phyloP scores from a whole-genome alignment of 2,329 filamentous ascomycete species.

The Orbilia blumenaviensis region DNA sequence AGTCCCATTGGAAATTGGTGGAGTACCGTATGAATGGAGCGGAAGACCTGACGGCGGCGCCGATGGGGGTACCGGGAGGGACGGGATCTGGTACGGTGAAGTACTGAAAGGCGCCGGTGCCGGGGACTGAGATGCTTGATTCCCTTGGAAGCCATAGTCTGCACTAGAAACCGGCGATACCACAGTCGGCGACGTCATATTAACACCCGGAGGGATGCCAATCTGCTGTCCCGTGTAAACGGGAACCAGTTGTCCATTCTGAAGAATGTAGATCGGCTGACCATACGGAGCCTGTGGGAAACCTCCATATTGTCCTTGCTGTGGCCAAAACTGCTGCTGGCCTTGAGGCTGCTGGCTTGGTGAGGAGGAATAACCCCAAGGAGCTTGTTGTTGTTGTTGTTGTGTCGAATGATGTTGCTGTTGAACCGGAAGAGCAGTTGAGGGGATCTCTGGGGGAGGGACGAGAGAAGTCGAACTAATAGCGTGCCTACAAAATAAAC shows the following conservation, averaged over 20 bases:
- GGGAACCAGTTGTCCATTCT: constrained; percentile 45
- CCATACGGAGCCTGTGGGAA: constrained; percentile 38
- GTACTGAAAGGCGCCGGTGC: constrained; percentile 3
- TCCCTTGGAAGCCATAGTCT: neutral
- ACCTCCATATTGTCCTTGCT: constrained; percentile 30
- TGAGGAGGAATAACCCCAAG: constrained; percentile 33
- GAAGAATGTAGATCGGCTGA: constrained; percentile 39
- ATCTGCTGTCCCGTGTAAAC: constrained; percentile 40
- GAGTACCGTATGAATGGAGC: constrained; percentile 11
- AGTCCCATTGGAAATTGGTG: neutral
- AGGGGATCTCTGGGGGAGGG: constrained; percentile 14
- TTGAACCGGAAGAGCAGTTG: neutral
- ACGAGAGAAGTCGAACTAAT: constrained; percentile 31
- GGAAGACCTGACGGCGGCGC: constrained; percentile 31
- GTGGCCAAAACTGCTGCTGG: constrained; percentile 39
- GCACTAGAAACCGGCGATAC: constrained; percentile 10
- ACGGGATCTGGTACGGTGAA: constrained; percentile 40
- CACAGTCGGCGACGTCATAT: neutral
- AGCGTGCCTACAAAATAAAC: neutral
- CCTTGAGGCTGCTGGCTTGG: constrained; percentile 21
- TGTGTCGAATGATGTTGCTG: constrained; percentile 4
- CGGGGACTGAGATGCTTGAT: constrained; percentile 19
- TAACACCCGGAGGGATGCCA: constrained; percentile 4
- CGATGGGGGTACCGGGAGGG: constrained; percentile 35
- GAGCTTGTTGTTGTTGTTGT: constrained; percentile 23